Evolutionary conservation across 805 yeast genomes (phyloP).

Genomic region (Saturnispora besseyi): DNA sequence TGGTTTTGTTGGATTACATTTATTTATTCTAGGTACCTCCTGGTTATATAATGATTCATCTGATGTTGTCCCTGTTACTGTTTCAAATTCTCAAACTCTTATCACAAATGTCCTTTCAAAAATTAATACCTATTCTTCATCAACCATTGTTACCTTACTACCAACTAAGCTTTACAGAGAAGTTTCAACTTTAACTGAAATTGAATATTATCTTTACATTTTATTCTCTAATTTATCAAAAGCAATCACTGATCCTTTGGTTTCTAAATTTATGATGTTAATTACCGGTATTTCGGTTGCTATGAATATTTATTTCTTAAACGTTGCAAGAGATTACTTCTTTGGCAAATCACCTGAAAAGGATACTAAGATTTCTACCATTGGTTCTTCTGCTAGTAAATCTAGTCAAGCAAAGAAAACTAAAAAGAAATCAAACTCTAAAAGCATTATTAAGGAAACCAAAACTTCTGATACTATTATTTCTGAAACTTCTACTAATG

Average conservation of each 20-base stretch:
- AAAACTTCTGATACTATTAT: neutral
- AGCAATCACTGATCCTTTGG: conserved; percentile 71
- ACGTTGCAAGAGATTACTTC: conserved; percentile 64
- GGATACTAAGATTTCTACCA: neutral
- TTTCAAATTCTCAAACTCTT: conserved; percentile 27
- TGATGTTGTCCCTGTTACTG: conserved; percentile 20
- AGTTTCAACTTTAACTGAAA: conserved; percentile 42
- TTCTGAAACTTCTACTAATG: neutral
- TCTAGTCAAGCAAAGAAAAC: conserved; percentile 3
- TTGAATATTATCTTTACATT: conserved; percentile 52
- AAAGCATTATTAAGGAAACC: neutral
- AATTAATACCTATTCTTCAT: conserved; percentile 25
- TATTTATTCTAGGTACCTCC: conserved; percentile 60
- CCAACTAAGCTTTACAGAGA: conserved; percentile 54
- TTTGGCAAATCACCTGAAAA: conserved; percentile 13
- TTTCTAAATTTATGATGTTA: conserved; percentile 68
- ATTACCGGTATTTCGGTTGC: conserved; percentile 68
- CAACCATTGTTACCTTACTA: conserved; percentile 45
- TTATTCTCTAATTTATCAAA: conserved; percentile 47
- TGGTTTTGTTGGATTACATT: conserved; percentile 53
- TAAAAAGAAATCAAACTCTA: conserved; percentile 4
- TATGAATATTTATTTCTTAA: conserved; percentile 75
- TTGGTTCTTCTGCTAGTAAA: neutral
- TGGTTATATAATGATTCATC: conserved; percentile 52
- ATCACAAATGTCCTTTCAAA: conserved; percentile 23